Evolutionary conservation across 2,329 filamentous ascomycete genomes (phyloP), one percentile per base, ranked within the genome.

Genomic region (Macrophomina phaseolina): DNA sequence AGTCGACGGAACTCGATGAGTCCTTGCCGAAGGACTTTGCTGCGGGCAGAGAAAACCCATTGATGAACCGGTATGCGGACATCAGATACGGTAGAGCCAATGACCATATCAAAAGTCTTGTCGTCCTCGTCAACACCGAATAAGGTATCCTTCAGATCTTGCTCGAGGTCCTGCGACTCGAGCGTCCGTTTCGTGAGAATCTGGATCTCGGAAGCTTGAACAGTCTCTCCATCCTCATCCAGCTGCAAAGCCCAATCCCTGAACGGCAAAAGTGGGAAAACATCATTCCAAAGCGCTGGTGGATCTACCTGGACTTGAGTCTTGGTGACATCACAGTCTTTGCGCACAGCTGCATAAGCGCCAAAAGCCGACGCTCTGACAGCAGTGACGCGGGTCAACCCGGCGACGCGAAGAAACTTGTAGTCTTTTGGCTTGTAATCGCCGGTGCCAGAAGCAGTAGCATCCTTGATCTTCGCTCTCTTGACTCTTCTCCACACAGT

Each of bases 401-500:
- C 93, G 0, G 95, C 91, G 8, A 99, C 89, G 67, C 95, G 89
- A 73, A 94, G 90, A 71, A 98, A 99, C 76, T 99, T 99, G 82
- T 96, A 97, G 74, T 97, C 93, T 71, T 96, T 97, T 12, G 87
- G 86, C 72, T 88, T 91, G 40, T 85, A 83, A 28, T 89, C 88
- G 1, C 81, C 78, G 1, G 78, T 78, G 3, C 81, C 81, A 12
- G 81, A 78, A 1, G 82, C 81, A 38, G 74, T 82, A 0, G 87
- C 83, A 70, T 90, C 89, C 73, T 97, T 96, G 60, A 91, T 89
- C 70, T 94, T 97, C 32, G 87, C 85, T 68, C 95, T 87, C 74
- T 92, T 93, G 62, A 95, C 89, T 67, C 94, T 90, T 71, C 90
- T 90, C 94, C 94, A 99, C 0, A 97, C 94, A 56, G 92, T 94